Conservation (phyloP, 257 asterid genomes). For the Thymus quinquecostatus region DNA sequence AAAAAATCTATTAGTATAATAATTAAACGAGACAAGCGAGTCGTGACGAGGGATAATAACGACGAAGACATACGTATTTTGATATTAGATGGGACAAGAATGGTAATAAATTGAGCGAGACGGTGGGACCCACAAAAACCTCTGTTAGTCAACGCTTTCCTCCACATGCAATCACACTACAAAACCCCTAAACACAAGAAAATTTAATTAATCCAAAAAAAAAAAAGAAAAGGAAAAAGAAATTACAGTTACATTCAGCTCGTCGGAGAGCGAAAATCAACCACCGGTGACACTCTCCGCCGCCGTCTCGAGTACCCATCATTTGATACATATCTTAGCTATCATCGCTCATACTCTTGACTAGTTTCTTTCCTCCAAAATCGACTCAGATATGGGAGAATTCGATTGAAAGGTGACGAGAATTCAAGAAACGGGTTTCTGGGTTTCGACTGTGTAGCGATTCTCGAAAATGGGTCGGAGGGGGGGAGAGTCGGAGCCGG, state of each 20-base stretch:
- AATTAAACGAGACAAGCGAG: too few relatives aligned
- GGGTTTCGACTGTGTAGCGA: conserved; percentile 36
- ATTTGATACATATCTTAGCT: background rate
- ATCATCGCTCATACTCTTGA: background rate
- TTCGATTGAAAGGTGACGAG: conserved; percentile 32
- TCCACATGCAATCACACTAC: conserved; percentile 28
- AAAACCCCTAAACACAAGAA: background rate
- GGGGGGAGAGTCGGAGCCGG: conserved; percentile 65
- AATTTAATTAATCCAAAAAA: background rate
- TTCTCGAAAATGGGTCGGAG: conserved; percentile 69
- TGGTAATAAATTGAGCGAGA: too few relatives aligned
- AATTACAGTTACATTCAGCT: conserved; percentile 6
- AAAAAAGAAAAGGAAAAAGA: background rate
- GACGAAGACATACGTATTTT: too few relatives aligned
- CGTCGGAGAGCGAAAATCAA: conserved; percentile 23
- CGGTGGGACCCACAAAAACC: too few relatives aligned
- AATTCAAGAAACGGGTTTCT: conserved; percentile 20
- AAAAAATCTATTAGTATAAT: too few relatives aligned
- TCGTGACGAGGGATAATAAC: too few relatives aligned
- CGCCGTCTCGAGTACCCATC: background rate
- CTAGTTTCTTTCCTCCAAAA: background rate
- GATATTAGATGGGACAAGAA: too few relatives aligned
- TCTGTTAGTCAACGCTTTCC: conserved; percentile 29
- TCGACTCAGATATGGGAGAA: conserved; percentile 28
- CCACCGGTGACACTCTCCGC: background rate